Evolutionary conservation across 345 rosid species (phyloP).

Genomic region (Cardamine chenopodiifolia): DNA sequence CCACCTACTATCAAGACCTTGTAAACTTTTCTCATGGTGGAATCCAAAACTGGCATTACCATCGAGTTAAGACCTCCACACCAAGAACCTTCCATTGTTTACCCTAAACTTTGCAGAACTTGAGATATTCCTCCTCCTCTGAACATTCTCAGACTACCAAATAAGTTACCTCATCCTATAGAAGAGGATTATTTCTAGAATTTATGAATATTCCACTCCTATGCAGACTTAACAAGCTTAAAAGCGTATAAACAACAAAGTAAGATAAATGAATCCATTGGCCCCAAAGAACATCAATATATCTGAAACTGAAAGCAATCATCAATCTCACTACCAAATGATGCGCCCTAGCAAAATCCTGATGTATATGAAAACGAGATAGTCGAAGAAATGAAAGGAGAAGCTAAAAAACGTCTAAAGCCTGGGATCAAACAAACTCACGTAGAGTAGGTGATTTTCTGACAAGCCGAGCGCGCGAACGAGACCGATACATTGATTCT

Average conservation of each 20-base stretch:
- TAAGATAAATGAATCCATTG: neutral
- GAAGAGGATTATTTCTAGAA: too few species aligned
- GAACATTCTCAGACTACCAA: too few species aligned
- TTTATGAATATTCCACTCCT: too few species aligned
- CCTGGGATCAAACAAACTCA: conserved; percentile 51
- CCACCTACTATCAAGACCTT: neutral
- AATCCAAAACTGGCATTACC: too few species aligned
- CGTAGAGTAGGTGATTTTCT: conserved; percentile 68
- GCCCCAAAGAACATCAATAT: neutral
- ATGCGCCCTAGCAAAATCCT: too few species aligned
- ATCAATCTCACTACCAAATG: neutral
- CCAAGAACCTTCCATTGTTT: too few species aligned
- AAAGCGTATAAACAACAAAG: conserved; percentile 7
- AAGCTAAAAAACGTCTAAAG: neutral
- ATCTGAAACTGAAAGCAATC: neutral
- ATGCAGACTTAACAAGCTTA: neutral
- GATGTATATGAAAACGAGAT: too few species aligned
- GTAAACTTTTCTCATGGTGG: neutral
- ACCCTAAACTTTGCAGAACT: too few species aligned
- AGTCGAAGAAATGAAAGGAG: too few species aligned
- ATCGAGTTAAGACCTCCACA: neutral
- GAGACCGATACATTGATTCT: conserved; percentile 89
- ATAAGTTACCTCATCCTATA: neutral
- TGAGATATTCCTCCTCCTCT: too few species aligned
- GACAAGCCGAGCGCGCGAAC: conserved; percentile 81